Evolutionary conservation across 2,329 filamentous ascomycete genomes (phyloP).

Genomic region (Colletotrichum cuscutae): DNA sequence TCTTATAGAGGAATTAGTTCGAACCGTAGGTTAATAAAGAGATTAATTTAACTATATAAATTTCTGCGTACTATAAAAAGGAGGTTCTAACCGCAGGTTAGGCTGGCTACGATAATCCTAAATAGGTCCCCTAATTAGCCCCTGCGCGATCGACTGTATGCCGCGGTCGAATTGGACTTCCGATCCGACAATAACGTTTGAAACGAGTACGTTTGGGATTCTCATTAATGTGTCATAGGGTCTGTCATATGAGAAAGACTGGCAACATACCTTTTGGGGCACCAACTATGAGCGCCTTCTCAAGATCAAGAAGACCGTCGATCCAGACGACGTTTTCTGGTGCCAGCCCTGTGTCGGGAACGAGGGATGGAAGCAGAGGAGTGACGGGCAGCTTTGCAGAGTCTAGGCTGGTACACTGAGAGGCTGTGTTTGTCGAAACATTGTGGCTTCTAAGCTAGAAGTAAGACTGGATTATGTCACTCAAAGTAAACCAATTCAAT

Average conservation of each 20-base stretch:
- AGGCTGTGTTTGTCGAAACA: background rate
- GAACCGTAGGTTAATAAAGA: too few species aligned
- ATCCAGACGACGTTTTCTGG: conserved; percentile 31
- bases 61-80: too few species aligned
- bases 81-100: too few species aligned
- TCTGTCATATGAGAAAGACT: conserved; percentile 29
- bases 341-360: conserved; percentile 24
- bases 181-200: too few species aligned
- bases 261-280: conserved; percentile 33
- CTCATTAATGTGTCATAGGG: background rate
- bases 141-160: too few species aligned
- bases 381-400: conserved; percentile 16
- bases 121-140: too few species aligned
- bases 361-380: conserved; percentile 20
- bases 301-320: conserved; percentile 28
- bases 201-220: too few species aligned
- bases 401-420: background rate
- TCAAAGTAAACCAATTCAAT: background rate
- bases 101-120: too few species aligned
- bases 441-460: background rate
- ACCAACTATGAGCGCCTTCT: conserved; percentile 23
- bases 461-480: too few species aligned
- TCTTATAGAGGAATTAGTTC: too few species aligned
- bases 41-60: too few species aligned
- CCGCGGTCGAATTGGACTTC: too few species aligned